These are phyloP conservation scores for Trichoderma asperelloides DNA, from an alignment of 495 filamentous ascomycete species.

Conservation along the genomic window DNA sequence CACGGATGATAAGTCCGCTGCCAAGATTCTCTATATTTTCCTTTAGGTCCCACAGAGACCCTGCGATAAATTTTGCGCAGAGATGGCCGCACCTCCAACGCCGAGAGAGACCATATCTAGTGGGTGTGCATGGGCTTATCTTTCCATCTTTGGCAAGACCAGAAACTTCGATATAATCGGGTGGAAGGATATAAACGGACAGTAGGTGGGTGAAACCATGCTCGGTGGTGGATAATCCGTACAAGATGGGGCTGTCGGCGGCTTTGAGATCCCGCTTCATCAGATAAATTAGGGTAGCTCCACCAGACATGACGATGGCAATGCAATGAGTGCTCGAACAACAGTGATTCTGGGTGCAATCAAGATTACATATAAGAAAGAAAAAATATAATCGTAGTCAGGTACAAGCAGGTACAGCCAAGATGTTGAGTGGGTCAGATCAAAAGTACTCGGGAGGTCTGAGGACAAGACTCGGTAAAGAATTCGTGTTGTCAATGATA, in stretches of 20 bases:
- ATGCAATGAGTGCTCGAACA: too few relatives aligned
- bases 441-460: neutral
- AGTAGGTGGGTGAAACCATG: conserved; percentile 55
- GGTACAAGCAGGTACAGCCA: too few relatives aligned
- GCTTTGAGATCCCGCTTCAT: conserved; percentile 59
- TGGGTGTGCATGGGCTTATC: conserved; percentile 48
- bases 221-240: conserved; percentile 39
- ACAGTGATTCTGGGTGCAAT: too few relatives aligned
- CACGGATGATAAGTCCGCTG: conserved; percentile 53
- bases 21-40: conserved; percentile 41
- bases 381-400: too few relatives aligned
- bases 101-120: conserved; percentile 39
- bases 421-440: too few relatives aligned
- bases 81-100: conserved; percentile 60
- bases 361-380: too few relatives aligned
- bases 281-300: conserved; percentile 52
- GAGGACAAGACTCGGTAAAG: neutral
- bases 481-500: too few relatives aligned
- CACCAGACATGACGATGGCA: conserved; percentile 13
- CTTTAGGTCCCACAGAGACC: conserved; percentile 62
- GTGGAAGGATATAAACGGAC: conserved; percentile 55
- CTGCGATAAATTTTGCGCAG: conserved; percentile 56
- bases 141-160: conserved; percentile 46
- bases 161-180: conserved; percentile 59
- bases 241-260: conserved; percentile 57